Evolutionary conservation across 352 stramenopile species (phyloP).

Genomic region (Globisporangium nagaii): DNA sequence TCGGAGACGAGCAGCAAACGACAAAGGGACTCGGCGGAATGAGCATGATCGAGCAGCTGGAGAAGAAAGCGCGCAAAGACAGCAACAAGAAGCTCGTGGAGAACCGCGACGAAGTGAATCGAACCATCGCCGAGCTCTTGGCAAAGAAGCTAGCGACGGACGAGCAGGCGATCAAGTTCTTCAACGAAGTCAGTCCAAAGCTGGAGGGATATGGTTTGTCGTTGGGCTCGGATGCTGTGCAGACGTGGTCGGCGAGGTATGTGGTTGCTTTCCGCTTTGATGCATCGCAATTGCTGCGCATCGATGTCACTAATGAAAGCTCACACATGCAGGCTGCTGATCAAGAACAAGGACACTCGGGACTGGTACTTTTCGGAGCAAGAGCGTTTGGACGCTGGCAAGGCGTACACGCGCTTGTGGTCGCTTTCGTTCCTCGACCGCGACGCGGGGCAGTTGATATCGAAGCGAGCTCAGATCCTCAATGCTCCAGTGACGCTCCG

Average conservation of each 20-base stretch:
- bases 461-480: conserved; percentile 66
- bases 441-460: conserved; percentile 64
- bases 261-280: background rate
- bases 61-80: conserved; percentile 81
- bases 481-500: conserved; percentile 65
- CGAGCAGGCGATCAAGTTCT: conserved; percentile 69
- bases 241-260: conserved; percentile 76
- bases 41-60: conserved; percentile 85
- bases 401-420: conserved; percentile 74
- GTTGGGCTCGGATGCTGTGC: conserved; percentile 58
- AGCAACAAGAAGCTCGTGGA: conserved; percentile 87
- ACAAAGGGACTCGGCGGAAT: conserved; percentile 63
- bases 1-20: conserved; percentile 71
- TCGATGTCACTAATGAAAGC: no score
- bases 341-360: conserved; percentile 86
- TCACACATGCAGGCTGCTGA: conserved; percentile 62
- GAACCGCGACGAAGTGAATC: conserved; percentile 56
- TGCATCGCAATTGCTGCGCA: no score
- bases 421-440: conserved; percentile 75
- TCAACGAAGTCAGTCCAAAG: conserved; percentile 43
- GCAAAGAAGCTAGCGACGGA: conserved; percentile 43
- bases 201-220: conserved; percentile 61
- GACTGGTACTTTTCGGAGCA: conserved; percentile 84
- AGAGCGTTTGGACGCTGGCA: conserved; percentile 69
- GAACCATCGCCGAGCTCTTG: conserved; percentile 46